Base-by-base conservation (phyloP, 2,329 filamentous ascomycete genomes). In the Tolypocladium album region DNA sequence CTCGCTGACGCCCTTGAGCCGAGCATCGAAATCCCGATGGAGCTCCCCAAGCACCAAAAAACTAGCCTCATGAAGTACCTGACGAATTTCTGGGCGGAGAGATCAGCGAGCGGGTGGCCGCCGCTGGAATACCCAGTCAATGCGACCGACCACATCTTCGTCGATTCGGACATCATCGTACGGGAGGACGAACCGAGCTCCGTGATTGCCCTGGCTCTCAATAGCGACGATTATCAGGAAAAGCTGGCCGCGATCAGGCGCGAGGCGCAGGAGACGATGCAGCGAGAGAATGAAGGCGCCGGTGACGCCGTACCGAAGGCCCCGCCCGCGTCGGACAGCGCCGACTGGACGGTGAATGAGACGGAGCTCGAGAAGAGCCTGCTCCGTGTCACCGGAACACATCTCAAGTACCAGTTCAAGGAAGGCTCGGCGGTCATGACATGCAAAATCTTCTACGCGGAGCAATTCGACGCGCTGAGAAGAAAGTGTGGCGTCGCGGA, bases 371-470 rank as follows among this genome's bases (percentile, higher is more conserved):
- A 99, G 72, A 88, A 89, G 64, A 94, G 91, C 43, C 79, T 99
- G 34, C 79, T 96, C 39, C 86, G 91, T 63, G 83, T 88, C 38
- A 95, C 90, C 0, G 92, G 93, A 43, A 96, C 91, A 1, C 94
- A 99, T 72, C 86, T 97, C 65, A 95, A 95, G 70, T 99, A 97
- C 71, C 91, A 96, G 62, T 99, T 97, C 74, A 88, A 88, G 36
- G 92, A 97, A 71, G 92, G 93, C 0, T 87, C 89, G n/a, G 93
- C 95, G 3, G 90, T 89, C 68, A 96, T 97, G 83, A 88, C 93
- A 57, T 97, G 95, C 79, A 99, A 99, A 75, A 94, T 99, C 55
- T 97, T 99, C 74, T 99, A 95, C 68, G 94, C 94, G 0, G 94
- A 97, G 72, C 94, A 97, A 64, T 99, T 99, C 67, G 94, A 99